Percentiles rank a stretch among this genome's conserved stretches.
Evolutionary conservation across 148 eudicot genomes (phyloP).

Genomic region (Polygonum aviculare): DNA sequence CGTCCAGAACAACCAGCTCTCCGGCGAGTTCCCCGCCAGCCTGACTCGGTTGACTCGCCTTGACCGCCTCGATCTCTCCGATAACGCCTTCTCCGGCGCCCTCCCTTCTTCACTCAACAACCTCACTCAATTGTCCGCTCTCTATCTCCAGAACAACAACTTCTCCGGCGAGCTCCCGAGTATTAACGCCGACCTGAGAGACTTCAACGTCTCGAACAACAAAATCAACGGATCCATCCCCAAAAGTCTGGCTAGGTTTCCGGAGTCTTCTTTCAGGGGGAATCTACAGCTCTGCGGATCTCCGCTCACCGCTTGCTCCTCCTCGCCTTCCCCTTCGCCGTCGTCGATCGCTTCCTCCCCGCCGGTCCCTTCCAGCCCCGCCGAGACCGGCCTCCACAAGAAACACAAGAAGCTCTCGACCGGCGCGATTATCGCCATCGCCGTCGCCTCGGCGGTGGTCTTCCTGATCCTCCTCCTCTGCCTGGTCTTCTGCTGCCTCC

Average conservation of each 20-base stretch:
- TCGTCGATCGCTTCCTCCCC: constrained; percentile 32
- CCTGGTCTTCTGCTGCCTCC: constrained; percentile 24
- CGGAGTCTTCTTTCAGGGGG: constrained; percentile 47
- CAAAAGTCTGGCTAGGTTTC: constrained; percentile 30
- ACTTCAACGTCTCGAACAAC: constrained; percentile 60
- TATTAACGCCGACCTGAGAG: constrained; percentile 20
- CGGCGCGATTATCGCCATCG: constrained; percentile 60
- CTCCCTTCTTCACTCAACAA: constrained; percentile 58
- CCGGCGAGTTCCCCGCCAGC: constrained; percentile 56
- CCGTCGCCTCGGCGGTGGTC: constrained; percentile 28
- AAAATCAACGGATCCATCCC: constrained; percentile 70
- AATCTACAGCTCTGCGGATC: constrained; percentile 61
- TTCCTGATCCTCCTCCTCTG: constrained; percentile 28
- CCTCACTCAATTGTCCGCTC: constrained; percentile 36
- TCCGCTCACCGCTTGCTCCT: constrained; percentile 49
- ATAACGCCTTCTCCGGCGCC: constrained; percentile 44
- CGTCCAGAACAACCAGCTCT: constrained; percentile 41
- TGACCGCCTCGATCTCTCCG: constrained; percentile 53
- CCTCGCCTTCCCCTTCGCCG: constrained; percentile 53
- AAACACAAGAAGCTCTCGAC: constrained; percentile 38
- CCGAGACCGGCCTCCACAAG: constrained; percentile 6
- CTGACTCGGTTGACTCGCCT: constrained; percentile 38
- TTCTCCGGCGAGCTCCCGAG: constrained; percentile 61
- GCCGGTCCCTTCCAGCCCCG: constrained; percentile 29
- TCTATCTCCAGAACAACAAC: constrained; percentile 43